Evolutionary conservation across 345 rosid genomes (phyloP), one percentile per base, ranked within the genome.

Genomic region (Bretschneidera sinensis): DNA sequence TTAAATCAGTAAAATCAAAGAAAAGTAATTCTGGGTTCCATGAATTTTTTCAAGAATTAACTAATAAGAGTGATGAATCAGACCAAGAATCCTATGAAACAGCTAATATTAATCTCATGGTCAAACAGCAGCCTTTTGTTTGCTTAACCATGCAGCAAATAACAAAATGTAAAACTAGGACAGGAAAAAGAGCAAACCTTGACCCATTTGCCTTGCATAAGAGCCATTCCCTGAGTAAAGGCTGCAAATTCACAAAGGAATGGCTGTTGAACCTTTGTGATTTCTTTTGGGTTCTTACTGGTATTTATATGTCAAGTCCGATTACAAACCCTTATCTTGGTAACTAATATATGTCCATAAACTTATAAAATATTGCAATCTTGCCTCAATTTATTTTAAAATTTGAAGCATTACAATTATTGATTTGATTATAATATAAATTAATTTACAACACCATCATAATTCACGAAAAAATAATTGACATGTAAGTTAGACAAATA

Each of bases 141-240:
- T 51, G 31, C 43, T 28, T 18, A 23, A 47, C 20, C 33, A 49
- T 0, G 48, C 21, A 25, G 47, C 53, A 56, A 48, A 9, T 18
- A 13, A 62, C 14, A 20, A 1, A 28, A 24, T 17, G 34, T 1
- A 10, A 21, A 23, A 35, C 2, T 15, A 16, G 19, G 43, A 21
- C 22, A 55, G 51, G 23, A 52, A 15, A 60, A 19, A 54, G 39
- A 62, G 14, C 54, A 6, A 45, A 85, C 92, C 96, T 86, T 78
- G 73, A 82, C 59, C 96, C 96, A 88, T 62, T 79, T 82, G 61
- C 87, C 90, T 72, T 70, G 59, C 48, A 61, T 58, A 20, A 60
- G 64, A 69, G 86, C 72, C 83, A 83, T 59, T 11, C 18, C 18
- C 13, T 21, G 2, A 19, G 24, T 25, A 43, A 20, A 16, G 23